Percentiles rank a stretch among this genome's conserved stretches.
phyloP scores from a whole-genome alignment of 2,329 filamentous ascomycete genomes.

The Cladosporium phlei region DNA sequence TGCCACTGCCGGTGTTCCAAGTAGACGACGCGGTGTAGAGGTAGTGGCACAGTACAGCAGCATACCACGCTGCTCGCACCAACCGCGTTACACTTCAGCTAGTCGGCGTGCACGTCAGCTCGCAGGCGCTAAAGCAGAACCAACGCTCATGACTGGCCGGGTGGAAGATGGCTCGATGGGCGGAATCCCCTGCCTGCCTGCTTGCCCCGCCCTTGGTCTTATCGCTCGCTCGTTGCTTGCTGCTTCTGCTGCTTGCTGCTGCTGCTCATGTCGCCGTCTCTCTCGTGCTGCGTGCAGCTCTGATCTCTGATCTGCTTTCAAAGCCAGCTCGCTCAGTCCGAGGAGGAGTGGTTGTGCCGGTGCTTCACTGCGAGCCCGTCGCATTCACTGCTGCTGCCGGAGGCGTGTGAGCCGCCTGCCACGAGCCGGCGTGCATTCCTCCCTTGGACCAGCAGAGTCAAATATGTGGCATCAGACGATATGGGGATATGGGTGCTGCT shows the following conservation, averaged over 20 bases:
- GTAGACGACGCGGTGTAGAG: too few species aligned
- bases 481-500: too few species aligned
- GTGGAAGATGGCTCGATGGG: too few species aligned
- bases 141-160: neutral
- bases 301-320: neutral
- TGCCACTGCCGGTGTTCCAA: too few species aligned
- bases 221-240: neutral
- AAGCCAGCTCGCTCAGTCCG: too few species aligned
- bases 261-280: neutral
- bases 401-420: conserved; percentile 1
- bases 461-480: too few species aligned
- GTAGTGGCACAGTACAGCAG: neutral
- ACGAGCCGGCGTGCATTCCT: neutral
- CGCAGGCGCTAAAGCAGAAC: neutral
- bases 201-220: conserved; percentile 7
- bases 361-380: neutral
- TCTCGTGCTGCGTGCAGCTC: too few species aligned
- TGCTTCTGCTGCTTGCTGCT: neutral
- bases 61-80: neutral
- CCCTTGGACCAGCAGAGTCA: too few species aligned
- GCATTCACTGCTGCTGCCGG: neutral
- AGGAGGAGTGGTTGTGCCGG: too few species aligned
- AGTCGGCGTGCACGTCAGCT: conserved; percentile 5
- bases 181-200: neutral
- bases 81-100: neutral